Evolutionary conservation across 2,329 filamentous ascomycete genomes (phyloP).

Genomic region (Dactylellina parvicollis): DNA sequence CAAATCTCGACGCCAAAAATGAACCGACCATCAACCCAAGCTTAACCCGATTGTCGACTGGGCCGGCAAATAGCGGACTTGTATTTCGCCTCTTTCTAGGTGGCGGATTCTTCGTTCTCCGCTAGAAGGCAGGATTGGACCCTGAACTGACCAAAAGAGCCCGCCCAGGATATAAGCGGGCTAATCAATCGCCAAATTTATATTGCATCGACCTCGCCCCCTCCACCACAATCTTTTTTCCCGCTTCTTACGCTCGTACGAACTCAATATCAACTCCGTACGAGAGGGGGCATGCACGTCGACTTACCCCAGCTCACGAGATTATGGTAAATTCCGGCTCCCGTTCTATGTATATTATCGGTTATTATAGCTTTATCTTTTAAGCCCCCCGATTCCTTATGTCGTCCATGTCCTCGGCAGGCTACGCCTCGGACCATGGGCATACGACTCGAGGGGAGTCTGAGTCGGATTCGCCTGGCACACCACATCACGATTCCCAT

Average conservation of each 20-base stretch:
- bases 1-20: background rate
- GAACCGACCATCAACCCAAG: background rate
- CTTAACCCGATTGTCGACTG: constrained; percentile 1
- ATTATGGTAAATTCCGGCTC: constrained; percentile 51
- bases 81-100: background rate
- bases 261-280: constrained; percentile 49
- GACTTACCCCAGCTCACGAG: constrained; percentile 47
- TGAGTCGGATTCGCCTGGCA: constrained; percentile 49
- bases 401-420: constrained; percentile 52
- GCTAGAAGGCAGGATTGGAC: constrained; percentile 9
- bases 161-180: constrained; percentile 32
- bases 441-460: constrained; percentile 48
- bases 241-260: constrained; percentile 49
- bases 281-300: constrained; percentile 51
- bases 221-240: constrained; percentile 35
- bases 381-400: constrained; percentile 13
- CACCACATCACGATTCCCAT: constrained; percentile 37
- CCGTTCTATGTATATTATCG: constrained; percentile 46
- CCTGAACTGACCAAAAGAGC: constrained; percentile 25
- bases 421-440: constrained; percentile 52
- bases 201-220: constrained; percentile 46
- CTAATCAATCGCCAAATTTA: constrained; percentile 46
- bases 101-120: background rate
- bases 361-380: constrained; percentile 45
- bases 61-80: constrained; percentile 11